These are phyloP conservation scores for Neopestalotiopsis rosae DNA, from an alignment of 2,329 filamentous ascomycete species.

Conservation along the genomic window DNA sequence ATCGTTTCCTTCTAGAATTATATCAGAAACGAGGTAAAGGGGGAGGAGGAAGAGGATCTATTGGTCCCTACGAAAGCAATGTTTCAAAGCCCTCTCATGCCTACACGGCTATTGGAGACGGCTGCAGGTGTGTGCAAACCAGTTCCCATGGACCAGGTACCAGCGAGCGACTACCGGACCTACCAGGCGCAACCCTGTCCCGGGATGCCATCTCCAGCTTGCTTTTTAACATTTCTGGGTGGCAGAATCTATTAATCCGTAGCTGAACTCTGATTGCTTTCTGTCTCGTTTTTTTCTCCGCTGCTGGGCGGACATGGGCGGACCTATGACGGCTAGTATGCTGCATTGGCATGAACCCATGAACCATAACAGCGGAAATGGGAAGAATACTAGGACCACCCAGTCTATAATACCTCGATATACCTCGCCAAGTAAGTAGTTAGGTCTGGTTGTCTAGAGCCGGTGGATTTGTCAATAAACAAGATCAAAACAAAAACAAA, in stretches of 20 bases:
- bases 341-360: background rate
- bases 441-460: background rate
- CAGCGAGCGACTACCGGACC: constrained; percentile 5
- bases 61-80: background rate
- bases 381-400: background rate
- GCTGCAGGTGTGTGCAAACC: background rate
- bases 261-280: background rate
- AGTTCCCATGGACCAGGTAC: background rate
- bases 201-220: constrained; percentile 3
- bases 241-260: constrained; percentile 8
- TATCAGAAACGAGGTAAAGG: constrained; percentile 1
- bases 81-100: constrained; percentile 4
- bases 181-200: constrained; percentile 10
- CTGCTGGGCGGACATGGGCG: background rate
- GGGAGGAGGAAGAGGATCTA: background rate
- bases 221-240: constrained; percentile 3
- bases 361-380: constrained; percentile 10
- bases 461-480: background rate
- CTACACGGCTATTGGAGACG: background rate
- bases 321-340: background rate
- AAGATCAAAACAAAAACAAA: too few relatives aligned
- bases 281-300: background rate
- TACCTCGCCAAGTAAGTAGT: background rate
- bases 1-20: background rate
- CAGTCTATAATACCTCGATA: constrained; percentile 1